Base-by-base conservation (phyloP, 192 early-diverging fungal genomes). In the Entrophospora sp. region DNA sequence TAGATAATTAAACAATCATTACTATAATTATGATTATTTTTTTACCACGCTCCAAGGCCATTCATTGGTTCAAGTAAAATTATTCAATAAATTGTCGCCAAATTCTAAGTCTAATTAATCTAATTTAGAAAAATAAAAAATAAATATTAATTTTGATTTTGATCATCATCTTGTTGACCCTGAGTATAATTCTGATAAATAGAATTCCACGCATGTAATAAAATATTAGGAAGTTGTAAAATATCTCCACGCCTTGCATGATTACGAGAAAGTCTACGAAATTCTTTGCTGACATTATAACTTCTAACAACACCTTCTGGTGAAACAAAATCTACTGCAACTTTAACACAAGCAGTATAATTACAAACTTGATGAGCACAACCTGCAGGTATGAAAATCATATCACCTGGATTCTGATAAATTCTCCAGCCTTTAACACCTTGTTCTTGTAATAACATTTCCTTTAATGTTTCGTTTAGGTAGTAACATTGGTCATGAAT, bases 351-450 rank as follows among this genome's bases (percentile, higher is more conserved):
- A 32, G 73, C 79, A 7, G 79, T 66, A 44, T 83, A 79, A 67
- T 89, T 90, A 63, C 79, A 77, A 14, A 90, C 89, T 71, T 90
- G 89, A 34, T 89, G 86, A 0, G 87, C 85, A 31, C 79, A 86
- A 5, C 90, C 90, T 10, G 87, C 90, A 0, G 90, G 88, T 1
- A 92, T 77, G 76, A 86, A 90, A 2, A 92, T 82, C 0, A 85
- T 81, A 69, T 92, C 90, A 10, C 88, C 88, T 0, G 82, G 77
- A 40, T 80, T 78, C 71, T 92, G 87, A 57, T 77, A 76, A 0
- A 92, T 48, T 14, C 84, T 75, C 72, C 80, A 87, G 34, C 75
- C 69, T 4, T 58, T 49, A 12, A 82, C 73, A 5, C 74, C 77
- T 16, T 78, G 63, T 16, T 61, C 34, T n/a, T 57, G 16, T 27